phyloP scores from a whole-genome alignment of 306 rosid species.

The Medicago ruthenica region DNA sequence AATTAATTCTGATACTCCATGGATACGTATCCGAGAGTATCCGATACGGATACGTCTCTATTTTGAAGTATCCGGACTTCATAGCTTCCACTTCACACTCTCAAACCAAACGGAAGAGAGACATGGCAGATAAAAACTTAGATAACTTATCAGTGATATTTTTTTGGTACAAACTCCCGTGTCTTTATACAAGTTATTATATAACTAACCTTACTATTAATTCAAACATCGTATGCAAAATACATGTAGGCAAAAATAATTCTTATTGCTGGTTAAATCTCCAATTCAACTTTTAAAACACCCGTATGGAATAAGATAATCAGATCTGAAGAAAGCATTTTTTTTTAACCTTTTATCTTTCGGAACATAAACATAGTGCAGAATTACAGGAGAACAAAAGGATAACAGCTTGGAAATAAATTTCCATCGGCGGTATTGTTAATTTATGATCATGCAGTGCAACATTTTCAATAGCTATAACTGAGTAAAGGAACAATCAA shows the following conservation, averaged over 20 bases:
- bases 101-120: no score
- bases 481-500: conserved; percentile 31
- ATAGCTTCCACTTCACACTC: no score
- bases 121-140: no score
- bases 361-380: background rate
- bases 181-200: no score
- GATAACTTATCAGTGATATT: no score
- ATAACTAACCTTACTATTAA: no score
- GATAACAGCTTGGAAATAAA: conserved; percentile 32
- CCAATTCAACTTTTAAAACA: conserved; percentile 1
- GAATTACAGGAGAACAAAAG: conserved; percentile 13
- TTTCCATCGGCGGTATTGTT: conserved; percentile 3
- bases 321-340: background rate
- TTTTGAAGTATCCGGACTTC: no score
- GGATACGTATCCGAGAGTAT: no score
- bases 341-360: background rate
- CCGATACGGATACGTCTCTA: no score
- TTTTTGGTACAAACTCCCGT: no score
- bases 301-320: conserved; percentile 4
- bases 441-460: conserved; percentile 44
- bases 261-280: background rate
- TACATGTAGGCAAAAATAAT: background rate
- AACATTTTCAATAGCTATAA: conserved; percentile 35
- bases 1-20: no score
- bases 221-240: background rate